Conservation (phyloP, 1,139 yeast species). For the Hansenula sp. region DNA sequence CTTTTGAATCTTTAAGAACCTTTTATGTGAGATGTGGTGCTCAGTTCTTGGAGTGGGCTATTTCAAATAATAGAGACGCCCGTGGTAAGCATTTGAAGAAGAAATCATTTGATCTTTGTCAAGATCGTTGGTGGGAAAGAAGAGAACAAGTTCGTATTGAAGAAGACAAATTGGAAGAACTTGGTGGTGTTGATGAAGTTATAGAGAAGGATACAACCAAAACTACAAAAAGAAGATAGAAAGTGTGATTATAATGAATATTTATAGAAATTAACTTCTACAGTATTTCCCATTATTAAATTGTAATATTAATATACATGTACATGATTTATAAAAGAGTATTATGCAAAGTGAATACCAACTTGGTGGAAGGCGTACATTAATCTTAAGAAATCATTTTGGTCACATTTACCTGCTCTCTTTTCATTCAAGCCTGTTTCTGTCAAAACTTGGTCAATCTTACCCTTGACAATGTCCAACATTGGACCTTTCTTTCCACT, state of each 20-base stretch:
- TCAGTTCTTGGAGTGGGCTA: conserved; percentile 88
- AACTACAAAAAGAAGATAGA: conserved; percentile 31
- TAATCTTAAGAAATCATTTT: conserved; percentile 84
- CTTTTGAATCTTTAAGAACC: conserved; percentile 81
- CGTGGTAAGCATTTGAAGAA: conserved; percentile 89
- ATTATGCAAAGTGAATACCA: conserved; percentile 90
- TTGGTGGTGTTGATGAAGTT: conserved; percentile 89
- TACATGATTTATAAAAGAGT: no score
- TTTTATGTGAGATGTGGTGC: conserved; percentile 88
- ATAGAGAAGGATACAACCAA: conserved; percentile 71
- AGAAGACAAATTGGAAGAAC: conserved; percentile 84
- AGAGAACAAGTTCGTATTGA: conserved; percentile 86
- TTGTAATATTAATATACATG: no score
- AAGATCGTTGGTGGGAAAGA: conserved; percentile 98
- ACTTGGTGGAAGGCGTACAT: conserved; percentile 95
- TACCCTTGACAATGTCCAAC: conserved; percentile 49
- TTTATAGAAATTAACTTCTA: background rate
- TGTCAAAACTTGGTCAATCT: conserved; percentile 61
- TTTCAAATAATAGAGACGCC: conserved; percentile 78
- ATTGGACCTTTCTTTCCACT: conserved; percentile 40
- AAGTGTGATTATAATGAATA: background rate
- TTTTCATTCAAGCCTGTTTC: conserved; percentile 80
- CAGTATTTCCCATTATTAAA: no score
- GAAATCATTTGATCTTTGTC: conserved; percentile 86
- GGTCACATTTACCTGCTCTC: conserved; percentile 93